Evolutionary conservation across 75 land plant genomes (phyloP).

Genomic region (Larix kaempferi): DNA sequence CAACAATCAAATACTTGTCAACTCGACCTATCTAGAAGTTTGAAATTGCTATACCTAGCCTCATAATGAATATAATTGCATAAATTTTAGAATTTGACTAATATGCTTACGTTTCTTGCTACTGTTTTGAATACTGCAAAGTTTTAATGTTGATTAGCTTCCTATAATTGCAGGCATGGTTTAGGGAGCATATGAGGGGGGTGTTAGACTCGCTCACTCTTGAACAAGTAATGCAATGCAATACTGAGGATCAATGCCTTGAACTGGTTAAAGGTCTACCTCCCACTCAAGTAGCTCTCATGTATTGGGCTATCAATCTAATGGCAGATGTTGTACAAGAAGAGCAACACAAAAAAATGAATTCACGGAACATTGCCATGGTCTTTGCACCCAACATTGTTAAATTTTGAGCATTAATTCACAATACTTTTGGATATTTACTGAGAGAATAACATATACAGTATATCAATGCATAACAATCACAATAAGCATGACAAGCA

Average conservation of each 20-base stretch:
- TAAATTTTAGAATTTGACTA: background rate
- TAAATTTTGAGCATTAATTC: too few relatives aligned
- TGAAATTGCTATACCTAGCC: background rate
- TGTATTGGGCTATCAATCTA: constrained; percentile 88
- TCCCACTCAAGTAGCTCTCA: constrained; percentile 70
- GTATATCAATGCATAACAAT: too few relatives aligned
- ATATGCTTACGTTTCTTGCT: background rate
- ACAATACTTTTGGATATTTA: too few relatives aligned
- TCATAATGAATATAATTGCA: background rate
- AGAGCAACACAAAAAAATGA: constrained; percentile 82
- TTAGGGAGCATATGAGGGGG: constrained; percentile 84
- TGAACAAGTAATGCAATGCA: constrained; percentile 83
- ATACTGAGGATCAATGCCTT: constrained; percentile 71
- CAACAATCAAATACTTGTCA: background rate
- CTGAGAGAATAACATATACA: too few relatives aligned
- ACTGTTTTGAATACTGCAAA: background rate
- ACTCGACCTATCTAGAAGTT: too few relatives aligned
- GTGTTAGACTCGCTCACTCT: constrained; percentile 74
- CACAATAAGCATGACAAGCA: too few relatives aligned
- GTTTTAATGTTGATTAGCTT: background rate
- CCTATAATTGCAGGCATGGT: constrained; percentile 74
- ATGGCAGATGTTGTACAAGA: constrained; percentile 94
- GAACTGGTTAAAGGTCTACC: constrained; percentile 67
- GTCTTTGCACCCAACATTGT: constrained; percentile 98
- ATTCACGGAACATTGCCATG: constrained; percentile 93